These are phyloP conservation scores for Nepenthes mirabilis DNA, from an alignment of 148 eudicot species.

Conservation along the genomic window DNA sequence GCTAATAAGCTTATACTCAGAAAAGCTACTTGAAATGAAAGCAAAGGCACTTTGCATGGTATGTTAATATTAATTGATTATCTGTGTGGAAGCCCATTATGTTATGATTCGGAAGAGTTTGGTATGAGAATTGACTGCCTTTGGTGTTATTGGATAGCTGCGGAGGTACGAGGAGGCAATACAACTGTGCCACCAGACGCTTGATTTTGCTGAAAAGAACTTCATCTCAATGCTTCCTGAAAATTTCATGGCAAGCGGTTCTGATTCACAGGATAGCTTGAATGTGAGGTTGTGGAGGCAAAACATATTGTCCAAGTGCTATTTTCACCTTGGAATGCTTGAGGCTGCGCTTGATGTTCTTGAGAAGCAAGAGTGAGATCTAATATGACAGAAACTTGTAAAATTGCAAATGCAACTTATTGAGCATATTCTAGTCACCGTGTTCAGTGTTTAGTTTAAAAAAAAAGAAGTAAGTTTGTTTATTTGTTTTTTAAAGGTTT, in stretches of 20 bases:
- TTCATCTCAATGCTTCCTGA: conserved; percentile 13
- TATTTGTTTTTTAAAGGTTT: too few relatives aligned
- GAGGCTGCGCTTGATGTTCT: conserved; percentile 66
- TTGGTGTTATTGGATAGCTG: conserved; percentile 27
- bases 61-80: not conserved
- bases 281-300: conserved; percentile 48
- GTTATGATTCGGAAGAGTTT: not conserved
- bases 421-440: not conserved
- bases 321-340: conserved; percentile 74
- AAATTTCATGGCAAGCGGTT: conserved; percentile 12
- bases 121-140: not conserved
- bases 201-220: conserved; percentile 61
- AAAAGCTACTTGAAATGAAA: conserved; percentile 68
- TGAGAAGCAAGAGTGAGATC: conserved; percentile 39
- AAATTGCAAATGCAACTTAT: not conserved
- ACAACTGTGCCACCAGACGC: conserved; percentile 62
- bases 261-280: conserved; percentile 8
- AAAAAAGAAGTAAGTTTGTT: too few relatives aligned
- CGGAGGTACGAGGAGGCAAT: conserved; percentile 67
- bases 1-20: conserved; percentile 53
- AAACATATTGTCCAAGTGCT: conserved; percentile 41
- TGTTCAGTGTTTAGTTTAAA: too few relatives aligned
- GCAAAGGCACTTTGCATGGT: conserved; percentile 79
- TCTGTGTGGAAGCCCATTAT: conserved; percentile 4
- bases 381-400: conserved; percentile 6